Evolutionary conservation across 805 yeast genomes (phyloP).

Genomic region (Martiniozyma abietophila): DNA sequence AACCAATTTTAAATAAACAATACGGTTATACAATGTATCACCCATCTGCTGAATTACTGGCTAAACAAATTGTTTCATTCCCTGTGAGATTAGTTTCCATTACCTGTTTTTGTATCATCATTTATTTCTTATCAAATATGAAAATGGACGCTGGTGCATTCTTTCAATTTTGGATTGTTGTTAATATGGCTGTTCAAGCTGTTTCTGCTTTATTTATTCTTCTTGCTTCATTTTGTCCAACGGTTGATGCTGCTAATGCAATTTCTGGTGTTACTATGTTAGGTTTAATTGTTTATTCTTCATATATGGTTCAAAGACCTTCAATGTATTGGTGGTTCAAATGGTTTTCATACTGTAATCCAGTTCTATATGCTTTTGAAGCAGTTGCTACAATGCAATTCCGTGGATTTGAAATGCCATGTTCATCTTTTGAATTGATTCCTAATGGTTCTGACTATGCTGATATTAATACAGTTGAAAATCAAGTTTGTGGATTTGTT

Average conservation of each 20-base stretch:
- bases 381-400: constrained; percentile 50
- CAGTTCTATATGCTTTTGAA: constrained; percentile 42
- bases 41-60: constrained; percentile 55
- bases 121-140: constrained; percentile 47
- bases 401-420: constrained; percentile 41
- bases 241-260: constrained; percentile 49
- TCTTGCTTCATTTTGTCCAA: constrained; percentile 41
- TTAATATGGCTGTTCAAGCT: constrained; percentile 30
- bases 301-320: constrained; percentile 51
- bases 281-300: constrained; percentile 49
- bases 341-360: constrained; percentile 44
- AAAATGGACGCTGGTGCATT: constrained; percentile 45
- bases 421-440: constrained; percentile 33
- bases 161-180: constrained; percentile 39
- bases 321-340: constrained; percentile 56
- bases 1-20: constrained; percentile 59
- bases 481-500: constrained; percentile 42
- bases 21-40: constrained; percentile 53
- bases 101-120: constrained; percentile 34
- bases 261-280: constrained; percentile 48
- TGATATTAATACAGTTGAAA: constrained; percentile 24
- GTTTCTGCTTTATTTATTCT: constrained; percentile 46
- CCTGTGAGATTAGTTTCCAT: constrained; percentile 48
- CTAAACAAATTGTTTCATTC: constrained; percentile 45
- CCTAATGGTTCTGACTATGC: constrained; percentile 52